Base-by-base conservation (phyloP, 768 basidiomycete genomes). In the Kwoniella dendrophila region DNA sequence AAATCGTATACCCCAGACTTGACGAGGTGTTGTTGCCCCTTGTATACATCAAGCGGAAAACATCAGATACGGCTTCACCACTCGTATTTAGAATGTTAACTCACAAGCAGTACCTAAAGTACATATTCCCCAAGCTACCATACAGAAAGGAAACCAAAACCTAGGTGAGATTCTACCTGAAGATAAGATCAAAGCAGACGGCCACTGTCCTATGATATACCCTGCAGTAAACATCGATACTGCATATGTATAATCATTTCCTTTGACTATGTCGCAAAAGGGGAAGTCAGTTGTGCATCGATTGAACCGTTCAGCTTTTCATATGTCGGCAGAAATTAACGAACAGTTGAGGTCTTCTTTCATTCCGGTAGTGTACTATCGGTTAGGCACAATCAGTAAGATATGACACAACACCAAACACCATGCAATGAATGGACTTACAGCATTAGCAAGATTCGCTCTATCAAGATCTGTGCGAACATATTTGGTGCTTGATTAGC, bases 1-100 rank as follows among this genome's bases (percentile, higher is more conserved):
- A 72, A 90, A 89, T 8, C 87, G 83, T 62, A 89, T 87, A 29
- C 81, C 86, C 74, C 86, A 87, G 52, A 89, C 69, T 36, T 72
- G 71, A 11, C 50, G 43, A 11, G 61, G 63, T 32, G 47, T 67
- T 32, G 56, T 64, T 1, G 71, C 69, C 45, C 63, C 71, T 59
- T 38, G 67, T 20, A 44, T 12, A n/a, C 7, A 41, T 26, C 36
- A 40, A 24, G 8, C 20, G 27, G 12, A 20, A 34, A 32, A 18
- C 8, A 34, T 36, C 52, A 34, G 29, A 18, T 33, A 32, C 29
- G 12, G 30, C 27, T n/a, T 11, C 51, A 53, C 16, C 3, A 18
- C 38, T 45, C 11, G 22, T 27, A 26, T 26, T 36, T 8, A 36
- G 22, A 20, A 56, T 20, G 27, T 18, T 3, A 8, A 59, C 58